Conservation (phyloP, 371 early-diverging fungal species). For the Modicella reniformis region DNA sequence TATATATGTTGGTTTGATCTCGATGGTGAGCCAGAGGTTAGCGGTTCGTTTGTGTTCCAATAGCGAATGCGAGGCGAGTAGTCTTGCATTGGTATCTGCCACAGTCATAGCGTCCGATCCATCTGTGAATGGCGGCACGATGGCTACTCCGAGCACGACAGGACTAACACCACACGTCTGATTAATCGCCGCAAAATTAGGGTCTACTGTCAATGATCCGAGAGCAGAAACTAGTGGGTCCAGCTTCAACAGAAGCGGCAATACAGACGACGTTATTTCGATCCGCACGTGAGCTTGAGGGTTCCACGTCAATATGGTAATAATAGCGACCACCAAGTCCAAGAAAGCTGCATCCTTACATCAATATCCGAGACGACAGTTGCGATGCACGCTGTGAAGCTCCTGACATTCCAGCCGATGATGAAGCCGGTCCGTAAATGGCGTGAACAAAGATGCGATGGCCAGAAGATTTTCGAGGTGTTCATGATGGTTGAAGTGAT, state of each 20-base stretch:
- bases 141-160: slow-evolving; percentile 46
- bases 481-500: slow-evolving; percentile 35
- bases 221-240: slow-evolving; percentile 40
- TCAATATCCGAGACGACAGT: slow-evolving; percentile 57
- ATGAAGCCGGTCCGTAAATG: slow-evolving; percentile 56
- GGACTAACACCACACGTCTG: slow-evolving; percentile 41
- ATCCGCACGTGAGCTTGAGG: slow-evolving; percentile 3
- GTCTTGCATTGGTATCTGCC: slow-evolving; percentile 38
- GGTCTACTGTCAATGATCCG: slow-evolving; percentile 38
- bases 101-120: slow-evolving; percentile 34
- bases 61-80: slow-evolving; percentile 40
- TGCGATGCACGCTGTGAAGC: slow-evolving; percentile 59
- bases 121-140: slow-evolving; percentile 49
- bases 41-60: slow-evolving; percentile 53
- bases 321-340: neutral
- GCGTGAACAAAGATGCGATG: slow-evolving; percentile 54
- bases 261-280: neutral
- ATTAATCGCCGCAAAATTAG: slow-evolving; percentile 40
- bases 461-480: slow-evolving; percentile 58
- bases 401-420: slow-evolving; percentile 60
- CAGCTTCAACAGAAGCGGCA: slow-evolving; percentile 29
- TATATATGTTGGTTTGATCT: slow-evolving; percentile 55
- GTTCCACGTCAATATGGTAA: neutral
- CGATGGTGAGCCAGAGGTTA: slow-evolving; percentile 59
- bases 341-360: slow-evolving; percentile 26